These are phyloP conservation scores for Trypanosoma rangeli DNA, from an alignment of 208 protist genomes.

Conservation along the genomic window DNA sequence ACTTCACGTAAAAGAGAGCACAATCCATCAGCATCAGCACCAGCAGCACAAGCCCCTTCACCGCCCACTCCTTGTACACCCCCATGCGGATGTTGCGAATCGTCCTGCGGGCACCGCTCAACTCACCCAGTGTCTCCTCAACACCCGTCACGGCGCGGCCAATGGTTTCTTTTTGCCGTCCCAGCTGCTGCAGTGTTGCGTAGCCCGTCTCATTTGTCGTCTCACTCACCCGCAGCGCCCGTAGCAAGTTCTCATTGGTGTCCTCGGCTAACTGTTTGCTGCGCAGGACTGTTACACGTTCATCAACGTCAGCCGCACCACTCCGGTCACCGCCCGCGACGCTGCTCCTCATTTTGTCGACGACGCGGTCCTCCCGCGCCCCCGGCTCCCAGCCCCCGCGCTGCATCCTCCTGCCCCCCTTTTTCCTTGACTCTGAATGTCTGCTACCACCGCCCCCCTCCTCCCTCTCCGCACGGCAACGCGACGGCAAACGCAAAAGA, in stretches of 20 bases:
- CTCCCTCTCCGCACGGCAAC: neutral
- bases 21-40: constrained; percentile 53
- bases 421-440: constrained; percentile 2
- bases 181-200: constrained; percentile 62
- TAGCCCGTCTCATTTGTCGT: constrained; percentile 67
- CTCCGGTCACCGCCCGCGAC: neutral
- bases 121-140: constrained; percentile 46
- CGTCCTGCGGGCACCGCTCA: constrained; percentile 47
- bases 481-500: constrained; percentile 6
- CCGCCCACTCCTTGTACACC: constrained; percentile 77
- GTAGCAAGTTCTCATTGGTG: constrained; percentile 59
- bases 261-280: constrained; percentile 27
- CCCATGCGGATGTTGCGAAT: constrained; percentile 70
- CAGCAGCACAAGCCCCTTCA: constrained; percentile 57
- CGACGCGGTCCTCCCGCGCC: constrained; percentile 31
- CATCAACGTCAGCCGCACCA: neutral
- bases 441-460: neutral
- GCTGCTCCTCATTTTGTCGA: constrained; percentile 49
- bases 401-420: neutral
- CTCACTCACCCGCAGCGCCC: constrained; percentile 61
- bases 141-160: constrained; percentile 52
- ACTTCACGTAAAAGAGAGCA: constrained; percentile 67
- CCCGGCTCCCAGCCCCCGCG: neutral
- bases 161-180: constrained; percentile 71
- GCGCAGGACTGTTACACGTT: neutral